Evolutionary conservation across 805 yeast species (phyloP).

Genomic region (Zygotorulaspora chibaensis): DNA sequence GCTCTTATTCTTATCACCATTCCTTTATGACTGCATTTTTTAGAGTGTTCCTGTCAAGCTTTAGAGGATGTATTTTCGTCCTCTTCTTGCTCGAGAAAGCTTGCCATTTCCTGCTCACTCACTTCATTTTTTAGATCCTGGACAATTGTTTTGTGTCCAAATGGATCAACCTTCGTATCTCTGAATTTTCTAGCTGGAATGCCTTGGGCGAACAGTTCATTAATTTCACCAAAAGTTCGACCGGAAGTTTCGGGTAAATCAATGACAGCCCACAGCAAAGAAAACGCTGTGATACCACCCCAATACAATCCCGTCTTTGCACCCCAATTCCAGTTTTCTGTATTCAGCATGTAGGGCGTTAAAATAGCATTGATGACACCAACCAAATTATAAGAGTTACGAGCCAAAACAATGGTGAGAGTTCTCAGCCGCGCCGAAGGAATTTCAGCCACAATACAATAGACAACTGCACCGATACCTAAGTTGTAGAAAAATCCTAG

Average conservation of each 20-base stretch:
- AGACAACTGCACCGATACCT: conserved; percentile 43
- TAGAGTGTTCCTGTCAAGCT: too few species aligned
- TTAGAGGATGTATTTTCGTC: too few species aligned
- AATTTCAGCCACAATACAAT: conserved; percentile 40
- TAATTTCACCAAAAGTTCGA: conserved; percentile 58
- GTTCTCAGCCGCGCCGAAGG: conserved; percentile 41
- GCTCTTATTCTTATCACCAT: too few species aligned
- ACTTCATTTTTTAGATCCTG: too few species aligned
- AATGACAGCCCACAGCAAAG: conserved; percentile 44
- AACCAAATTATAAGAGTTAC: conserved; percentile 35
- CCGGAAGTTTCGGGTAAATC: conserved; percentile 57
- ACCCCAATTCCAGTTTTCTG: conserved; percentile 43
- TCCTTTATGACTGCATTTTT: too few species aligned
- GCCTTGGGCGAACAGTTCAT: conserved; percentile 43
- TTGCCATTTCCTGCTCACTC: too few species aligned
- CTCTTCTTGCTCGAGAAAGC: too few species aligned
- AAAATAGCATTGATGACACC: conserved; percentile 36
- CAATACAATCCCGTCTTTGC: conserved; percentile 49
- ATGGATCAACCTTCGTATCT: conserved; percentile 39
- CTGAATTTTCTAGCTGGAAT: conserved; percentile 47
- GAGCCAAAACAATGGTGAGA: conserved; percentile 41
- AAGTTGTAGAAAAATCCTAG: conserved; percentile 45
- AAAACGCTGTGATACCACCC: conserved; percentile 36
- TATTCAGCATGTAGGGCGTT: conserved; percentile 50
- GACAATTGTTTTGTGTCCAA: conserved; percentile 14